Percentiles rank a stretch among this genome's conserved stretches.
phyloP scores from a whole-genome alignment of 768 basidiomycete genomes.

The Zangia roseola region DNA sequence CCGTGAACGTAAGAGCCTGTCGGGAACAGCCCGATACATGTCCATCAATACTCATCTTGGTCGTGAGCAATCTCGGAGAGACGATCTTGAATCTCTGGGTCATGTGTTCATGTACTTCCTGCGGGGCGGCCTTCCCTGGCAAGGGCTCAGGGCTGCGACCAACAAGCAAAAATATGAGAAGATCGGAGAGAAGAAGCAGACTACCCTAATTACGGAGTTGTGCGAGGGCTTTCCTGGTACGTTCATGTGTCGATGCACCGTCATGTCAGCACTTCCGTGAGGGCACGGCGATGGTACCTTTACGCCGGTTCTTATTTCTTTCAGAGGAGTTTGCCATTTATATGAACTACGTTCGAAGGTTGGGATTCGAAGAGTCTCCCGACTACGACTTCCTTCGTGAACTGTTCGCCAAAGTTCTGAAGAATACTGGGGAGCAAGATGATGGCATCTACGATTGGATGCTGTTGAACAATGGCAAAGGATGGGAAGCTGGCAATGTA shows the following conservation, averaged over 20 bases:
- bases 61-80: constrained; percentile 90
- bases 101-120: constrained; percentile 99
- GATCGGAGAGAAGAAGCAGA: constrained; percentile 99
- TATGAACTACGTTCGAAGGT: constrained; percentile 98
- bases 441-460: constrained; percentile 98
- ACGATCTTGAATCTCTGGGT: constrained; percentile 94
- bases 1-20: constrained; percentile 94
- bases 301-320: constrained; percentile 3
- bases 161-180: constrained; percentile 99
- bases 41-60: constrained; percentile 99
- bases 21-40: constrained; percentile 98
- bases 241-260: constrained; percentile 10
- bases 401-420: constrained; percentile 88
- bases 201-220: constrained; percentile 84
- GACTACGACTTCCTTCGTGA: constrained; percentile 98
- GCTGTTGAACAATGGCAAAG: constrained; percentile 89
- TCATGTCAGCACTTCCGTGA: not conserved
- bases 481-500: constrained; percentile 90
- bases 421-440: constrained; percentile 82
- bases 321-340: constrained; percentile 95
- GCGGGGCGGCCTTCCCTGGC: constrained; percentile 95
- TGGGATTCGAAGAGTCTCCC: constrained; percentile 96
- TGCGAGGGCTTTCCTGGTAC: constrained; percentile 95
- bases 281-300: not conserved
- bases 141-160: constrained; percentile 94